phyloP scores from a whole-genome alignment of 257 asterid genomes.

The Nicotiana undulata region DNA sequence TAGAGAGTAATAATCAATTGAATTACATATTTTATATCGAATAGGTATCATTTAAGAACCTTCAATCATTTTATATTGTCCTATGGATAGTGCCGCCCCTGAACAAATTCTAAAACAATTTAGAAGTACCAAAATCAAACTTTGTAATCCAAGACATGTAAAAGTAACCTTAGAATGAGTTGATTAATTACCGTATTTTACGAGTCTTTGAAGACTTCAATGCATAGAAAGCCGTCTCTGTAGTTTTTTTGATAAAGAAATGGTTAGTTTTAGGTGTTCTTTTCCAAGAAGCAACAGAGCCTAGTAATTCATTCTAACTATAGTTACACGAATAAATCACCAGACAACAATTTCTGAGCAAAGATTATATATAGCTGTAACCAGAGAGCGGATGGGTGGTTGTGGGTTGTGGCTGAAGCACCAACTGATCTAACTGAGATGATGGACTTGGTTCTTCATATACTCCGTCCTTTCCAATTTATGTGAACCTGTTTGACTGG shows the following conservation, averaged over 20 bases:
- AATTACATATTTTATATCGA: neutral
- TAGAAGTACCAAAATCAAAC: slow-evolving; percentile 12
- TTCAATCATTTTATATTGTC: neutral
- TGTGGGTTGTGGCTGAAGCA: no score
- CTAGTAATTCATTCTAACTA: neutral
- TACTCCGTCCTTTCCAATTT: no score
- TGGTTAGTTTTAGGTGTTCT: neutral
- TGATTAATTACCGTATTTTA: slow-evolving; percentile 56
- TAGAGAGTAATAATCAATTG: neutral
- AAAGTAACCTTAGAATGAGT: neutral
- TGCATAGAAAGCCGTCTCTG: no score
- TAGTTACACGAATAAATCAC: neutral
- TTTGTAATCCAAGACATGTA: neutral
- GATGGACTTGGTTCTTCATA: no score
- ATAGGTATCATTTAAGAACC: neutral
- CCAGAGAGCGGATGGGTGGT: no score
- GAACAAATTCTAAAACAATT: slow-evolving; percentile 55
- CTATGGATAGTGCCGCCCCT: neutral
- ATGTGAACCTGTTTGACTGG: no score
- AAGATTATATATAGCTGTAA: neutral
- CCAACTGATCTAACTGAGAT: no score
- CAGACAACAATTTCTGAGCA: neutral
- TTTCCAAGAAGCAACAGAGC: neutral
- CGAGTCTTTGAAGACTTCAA: slow-evolving; percentile 42
- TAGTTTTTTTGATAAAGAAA: neutral